phyloP scores from a whole-genome alignment of 148 eudicot genomes.

The Camellia japonica region DNA sequence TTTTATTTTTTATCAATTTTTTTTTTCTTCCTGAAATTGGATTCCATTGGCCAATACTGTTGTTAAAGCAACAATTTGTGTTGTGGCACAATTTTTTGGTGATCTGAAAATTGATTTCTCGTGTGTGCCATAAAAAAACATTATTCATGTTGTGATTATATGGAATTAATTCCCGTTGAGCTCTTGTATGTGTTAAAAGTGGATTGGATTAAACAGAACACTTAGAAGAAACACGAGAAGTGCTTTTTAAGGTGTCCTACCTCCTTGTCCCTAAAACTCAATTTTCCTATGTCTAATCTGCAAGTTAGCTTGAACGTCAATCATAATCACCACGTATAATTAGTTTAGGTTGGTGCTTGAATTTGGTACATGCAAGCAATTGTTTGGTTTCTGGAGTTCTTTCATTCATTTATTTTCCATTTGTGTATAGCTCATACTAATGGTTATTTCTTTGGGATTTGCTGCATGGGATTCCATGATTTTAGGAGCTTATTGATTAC shows the following conservation, averaged over 20 bases:
- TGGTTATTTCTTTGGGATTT: constrained; percentile 9
- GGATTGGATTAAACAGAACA: neutral
- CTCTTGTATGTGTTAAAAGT: neutral
- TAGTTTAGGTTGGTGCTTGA: neutral
- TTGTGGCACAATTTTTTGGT: neutral
- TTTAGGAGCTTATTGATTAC: constrained; percentile 83
- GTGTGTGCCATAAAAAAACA: too few species aligned
- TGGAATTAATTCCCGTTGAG: neutral
- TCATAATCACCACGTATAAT: neutral
- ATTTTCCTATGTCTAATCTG: neutral
- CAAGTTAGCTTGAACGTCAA: neutral
- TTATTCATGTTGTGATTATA: neutral
- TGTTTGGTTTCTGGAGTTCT: neutral
- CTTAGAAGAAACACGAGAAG: neutral
- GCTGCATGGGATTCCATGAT: neutral
- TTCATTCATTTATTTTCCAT: neutral
- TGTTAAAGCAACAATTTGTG: neutral
- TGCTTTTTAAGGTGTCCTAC: neutral
- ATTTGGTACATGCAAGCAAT: constrained; percentile 5
- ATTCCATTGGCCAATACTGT: neutral
- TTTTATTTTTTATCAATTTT: too few species aligned
- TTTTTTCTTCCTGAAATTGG: neutral
- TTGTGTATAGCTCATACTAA: neutral
- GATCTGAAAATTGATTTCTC: too few species aligned
- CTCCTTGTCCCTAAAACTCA: neutral